Percentiles rank a stretch among this genome's conserved stretches.
phyloP scores from a whole-genome alignment of 495 filamentous ascomycete genomes.

The Oleoguttula mirabilis region DNA sequence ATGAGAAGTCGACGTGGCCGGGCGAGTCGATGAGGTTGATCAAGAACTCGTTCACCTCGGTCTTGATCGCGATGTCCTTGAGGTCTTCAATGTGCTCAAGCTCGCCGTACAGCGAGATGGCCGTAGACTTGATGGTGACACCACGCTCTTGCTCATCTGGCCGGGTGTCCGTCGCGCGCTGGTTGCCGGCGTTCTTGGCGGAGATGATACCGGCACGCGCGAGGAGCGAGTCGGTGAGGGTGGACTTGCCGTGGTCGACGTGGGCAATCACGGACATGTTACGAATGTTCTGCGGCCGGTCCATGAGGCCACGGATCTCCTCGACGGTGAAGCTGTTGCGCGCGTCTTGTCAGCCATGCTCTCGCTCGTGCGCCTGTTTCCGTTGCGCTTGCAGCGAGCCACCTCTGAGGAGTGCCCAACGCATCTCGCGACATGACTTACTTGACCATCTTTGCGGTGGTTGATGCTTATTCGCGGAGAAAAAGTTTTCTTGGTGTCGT shows the following conservation, averaged over 20 bases:
- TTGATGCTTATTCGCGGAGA: slow-evolving; percentile 25
- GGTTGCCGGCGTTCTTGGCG: slow-evolving; percentile 89
- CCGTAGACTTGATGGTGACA: slow-evolving; percentile 99
- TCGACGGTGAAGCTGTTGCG: slow-evolving; percentile 89
- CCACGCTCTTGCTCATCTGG: slow-evolving; percentile 97
- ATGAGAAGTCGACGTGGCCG: slow-evolving; percentile 99
- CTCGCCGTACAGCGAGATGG: slow-evolving; percentile 93
- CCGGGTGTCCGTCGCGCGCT: slow-evolving; percentile 92
- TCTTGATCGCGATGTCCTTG: slow-evolving; percentile 86
- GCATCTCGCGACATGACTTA: slow-evolving; percentile 53
- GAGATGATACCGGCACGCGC: slow-evolving; percentile 99
- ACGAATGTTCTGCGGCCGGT: slow-evolving; percentile 94
- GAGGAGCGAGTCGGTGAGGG: slow-evolving; percentile 95
- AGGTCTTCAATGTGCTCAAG: slow-evolving; percentile 73
- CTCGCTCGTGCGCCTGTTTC: no score
- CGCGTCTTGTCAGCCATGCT: slow-evolving; percentile 10
- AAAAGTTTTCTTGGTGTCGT: slow-evolving; percentile 7
- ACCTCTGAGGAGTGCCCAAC: no score
- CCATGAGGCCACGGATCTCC: slow-evolving; percentile 94
- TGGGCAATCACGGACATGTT: slow-evolving; percentile 99
- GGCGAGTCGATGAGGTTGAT: slow-evolving; percentile 99
- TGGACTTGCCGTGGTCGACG: slow-evolving; percentile 99
- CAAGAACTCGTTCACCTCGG: slow-evolving; percentile 89
- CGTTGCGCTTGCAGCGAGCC: no score
- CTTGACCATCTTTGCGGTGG: slow-evolving; percentile 98